phyloP scores from a whole-genome alignment of 805 yeast genomes.

The Cyberlindnera amylophila region DNA sequence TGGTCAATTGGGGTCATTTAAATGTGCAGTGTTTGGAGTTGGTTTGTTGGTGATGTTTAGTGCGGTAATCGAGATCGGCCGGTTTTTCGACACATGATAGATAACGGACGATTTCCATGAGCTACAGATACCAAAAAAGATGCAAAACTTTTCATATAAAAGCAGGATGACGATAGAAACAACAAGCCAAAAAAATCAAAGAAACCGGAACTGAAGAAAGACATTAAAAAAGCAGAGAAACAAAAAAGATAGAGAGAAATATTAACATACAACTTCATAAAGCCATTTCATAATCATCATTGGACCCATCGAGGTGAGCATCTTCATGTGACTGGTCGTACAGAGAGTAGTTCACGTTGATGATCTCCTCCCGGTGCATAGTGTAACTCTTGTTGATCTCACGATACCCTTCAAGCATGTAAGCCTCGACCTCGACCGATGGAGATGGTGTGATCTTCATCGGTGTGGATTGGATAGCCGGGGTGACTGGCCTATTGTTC shows the following conservation, averaged over 20 bases:
- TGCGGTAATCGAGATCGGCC: no score
- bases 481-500: not conserved
- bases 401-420: conserved; percentile 28
- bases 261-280: conserved; percentile 1
- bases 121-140: no score
- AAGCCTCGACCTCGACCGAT: conserved; percentile 23
- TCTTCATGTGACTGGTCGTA: conserved; percentile 26
- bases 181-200: not conserved
- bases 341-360: conserved; percentile 24
- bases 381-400: conserved; percentile 22
- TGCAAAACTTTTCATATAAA: no score
- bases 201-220: not conserved
- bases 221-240: not conserved
- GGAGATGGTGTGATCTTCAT: conserved; percentile 19
- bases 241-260: not conserved
- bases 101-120: no score
- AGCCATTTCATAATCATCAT: conserved; percentile 25
- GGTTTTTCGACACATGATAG: no score
- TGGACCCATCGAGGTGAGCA: conserved; percentile 16
- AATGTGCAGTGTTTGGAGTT: not conserved
- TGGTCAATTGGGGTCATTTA: not conserved
- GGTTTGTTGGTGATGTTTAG: not conserved
- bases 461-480: not conserved
- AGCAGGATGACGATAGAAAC: no score
- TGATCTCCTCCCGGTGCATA: conserved; percentile 23